A percentile compares a stretch with the other conserved stretches of the same genome.
phyloP scores from a whole-genome alignment of 2,329 filamentous ascomycete species.

The Piedraia hortae region DNA sequence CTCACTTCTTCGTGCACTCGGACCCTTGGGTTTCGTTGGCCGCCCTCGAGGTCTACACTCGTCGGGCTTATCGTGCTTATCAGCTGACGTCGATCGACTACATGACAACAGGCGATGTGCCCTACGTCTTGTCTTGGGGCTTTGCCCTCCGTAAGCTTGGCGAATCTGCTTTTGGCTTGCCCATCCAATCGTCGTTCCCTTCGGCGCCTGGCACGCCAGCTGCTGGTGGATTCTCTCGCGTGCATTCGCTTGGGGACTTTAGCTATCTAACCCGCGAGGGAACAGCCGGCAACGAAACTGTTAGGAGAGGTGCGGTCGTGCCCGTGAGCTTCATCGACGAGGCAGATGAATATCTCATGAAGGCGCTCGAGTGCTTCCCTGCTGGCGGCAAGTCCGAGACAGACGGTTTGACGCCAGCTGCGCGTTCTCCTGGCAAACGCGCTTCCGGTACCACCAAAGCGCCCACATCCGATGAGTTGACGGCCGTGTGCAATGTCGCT shows the following conservation, averaged over 20 bases:
- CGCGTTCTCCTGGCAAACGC: too few relatives aligned
- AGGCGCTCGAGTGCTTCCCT: conserved; percentile 64
- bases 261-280: conserved; percentile 53
- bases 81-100: conserved; percentile 74
- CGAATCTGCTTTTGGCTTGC: conserved; percentile 66
- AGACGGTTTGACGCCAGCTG: conserved; percentile 10
- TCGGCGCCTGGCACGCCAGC: conserved; percentile 36
- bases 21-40: conserved; percentile 87
- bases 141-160: conserved; percentile 85
- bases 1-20: conserved; percentile 80
- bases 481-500: conserved; percentile 76
- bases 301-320: conserved; percentile 77
- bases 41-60: conserved; percentile 84
- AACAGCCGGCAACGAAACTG: conserved; percentile 34
- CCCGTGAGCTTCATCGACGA: conserved; percentile 87
- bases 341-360: conserved; percentile 58
- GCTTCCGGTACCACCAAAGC: conserved; percentile 21
- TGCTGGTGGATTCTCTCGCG: conserved; percentile 47
- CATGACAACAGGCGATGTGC: conserved; percentile 45
- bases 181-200: conserved; percentile 50
- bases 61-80: conserved; percentile 90
- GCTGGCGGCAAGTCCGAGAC: conserved; percentile 12
- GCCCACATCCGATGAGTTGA: conserved; percentile 47
- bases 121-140: conserved; percentile 75
- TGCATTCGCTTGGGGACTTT: conserved; percentile 92